Base-by-base conservation (phyloP, 1,284 basidiomycete species). In the Cutaneotrichosporon spelunceum region DNA sequence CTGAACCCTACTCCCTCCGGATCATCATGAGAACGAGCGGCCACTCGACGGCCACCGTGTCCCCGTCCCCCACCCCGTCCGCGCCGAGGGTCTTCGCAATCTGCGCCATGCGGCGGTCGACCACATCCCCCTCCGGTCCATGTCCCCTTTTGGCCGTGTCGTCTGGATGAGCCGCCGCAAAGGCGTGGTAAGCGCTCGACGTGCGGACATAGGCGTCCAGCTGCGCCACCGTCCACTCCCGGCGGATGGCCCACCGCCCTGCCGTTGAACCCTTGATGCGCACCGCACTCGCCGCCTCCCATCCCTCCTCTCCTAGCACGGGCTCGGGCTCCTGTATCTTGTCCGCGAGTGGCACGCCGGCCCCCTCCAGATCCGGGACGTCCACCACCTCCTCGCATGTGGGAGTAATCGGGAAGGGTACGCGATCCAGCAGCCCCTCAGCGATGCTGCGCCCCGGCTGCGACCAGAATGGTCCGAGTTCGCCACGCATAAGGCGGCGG, bases 391-490 rank as follows among this genome's bases (percentile, higher is more conserved):
- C n/a, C n/a, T n/a, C n/a, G n/a, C n/a, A 26, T 10, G 30, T 33
- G n/a, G 63, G 60, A 65, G 33, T 68, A 59, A 78, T 70, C 0
- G 88, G 86, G 62, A 86, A 83, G 0, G 88, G 88, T 14, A 93
- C 82, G 30, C 85, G 85, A 8, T 85, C 79, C 0, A 93, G 82
- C 66, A 89, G 85, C 11, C 83, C 83, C 54, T 90, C 88, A 21
- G 93, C 80, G 65, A 92, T 88, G 0, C 82, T 82, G 10, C 91
- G 83, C 1, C 91, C 91, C 0, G 91, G 91, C 56, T 88, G 86
- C 66, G 91, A 83, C 84, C 89, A 93, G 72, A 90, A 85, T 1
- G 85, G 83, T 0, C 89, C 90, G 1, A 92, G 73, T n/a, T 80
- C 80, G 44, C 55, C 59, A 45, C 56, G 44, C 29, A 66, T 63